Conservation (phyloP, 306 rosid genomes). For the Cicer arietinum region DNA sequence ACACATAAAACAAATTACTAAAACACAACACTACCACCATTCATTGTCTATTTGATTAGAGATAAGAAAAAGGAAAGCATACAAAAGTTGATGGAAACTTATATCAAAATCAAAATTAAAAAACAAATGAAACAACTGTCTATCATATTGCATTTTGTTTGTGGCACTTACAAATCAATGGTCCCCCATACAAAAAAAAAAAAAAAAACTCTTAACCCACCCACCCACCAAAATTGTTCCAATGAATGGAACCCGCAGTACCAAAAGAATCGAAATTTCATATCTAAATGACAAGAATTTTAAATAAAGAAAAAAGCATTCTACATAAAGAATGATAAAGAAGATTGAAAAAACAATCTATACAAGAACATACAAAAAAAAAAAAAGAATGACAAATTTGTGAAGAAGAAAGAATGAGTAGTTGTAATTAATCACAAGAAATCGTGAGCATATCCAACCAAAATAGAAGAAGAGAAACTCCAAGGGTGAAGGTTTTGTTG, state of each 20-base stretch:
- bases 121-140: slow-evolving; percentile 49
- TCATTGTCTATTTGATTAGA: slow-evolving; percentile 7
- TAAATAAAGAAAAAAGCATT: not conserved
- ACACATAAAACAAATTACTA: slow-evolving; percentile 26
- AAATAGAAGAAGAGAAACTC: slow-evolving; percentile 54
- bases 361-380: slow-evolving; percentile 53
- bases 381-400: slow-evolving; percentile 48
- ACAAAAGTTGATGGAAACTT: slow-evolving; percentile 21
- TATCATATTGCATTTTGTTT: slow-evolving; percentile 39
- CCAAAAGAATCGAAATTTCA: slow-evolving; percentile 44
- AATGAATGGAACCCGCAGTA: slow-evolving; percentile 52
- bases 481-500: slow-evolving; percentile 34
- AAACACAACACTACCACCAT: not conserved
- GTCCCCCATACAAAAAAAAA: slow-evolving; percentile 42
- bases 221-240: slow-evolving; percentile 63
- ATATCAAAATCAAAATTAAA: slow-evolving; percentile 15
- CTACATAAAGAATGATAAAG: slow-evolving; percentile 49
- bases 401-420: slow-evolving; percentile 42
- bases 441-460: slow-evolving; percentile 62
- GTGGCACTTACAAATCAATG: slow-evolving; percentile 44
- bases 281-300: slow-evolving; percentile 32
- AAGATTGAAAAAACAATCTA: slow-evolving; percentile 47
- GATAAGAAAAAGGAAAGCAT: slow-evolving; percentile 19
- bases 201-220: slow-evolving; percentile 39
- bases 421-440: slow-evolving; percentile 36